These are phyloP conservation scores for Pseudopyricularia javanii DNA, from an alignment of 2,329 filamentous ascomycete genomes.

Conservation along the genomic window DNA sequence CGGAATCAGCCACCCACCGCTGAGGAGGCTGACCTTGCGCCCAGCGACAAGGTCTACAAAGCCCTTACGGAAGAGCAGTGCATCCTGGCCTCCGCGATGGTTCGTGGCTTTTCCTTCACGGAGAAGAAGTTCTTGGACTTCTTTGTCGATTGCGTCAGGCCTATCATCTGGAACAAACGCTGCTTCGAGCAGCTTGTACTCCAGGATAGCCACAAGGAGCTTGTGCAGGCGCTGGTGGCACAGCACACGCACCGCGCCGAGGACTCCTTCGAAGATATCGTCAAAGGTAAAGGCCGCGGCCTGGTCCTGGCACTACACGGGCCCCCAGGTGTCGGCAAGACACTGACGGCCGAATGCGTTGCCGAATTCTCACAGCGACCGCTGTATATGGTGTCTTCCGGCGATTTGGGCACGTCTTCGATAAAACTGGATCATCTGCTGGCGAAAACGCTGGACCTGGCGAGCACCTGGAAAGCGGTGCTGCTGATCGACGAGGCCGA, in stretches of 20 bases:
- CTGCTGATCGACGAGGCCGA: conserved; percentile 20
- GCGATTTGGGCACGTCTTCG: conserved; percentile 9
- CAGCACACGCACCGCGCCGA: conserved; percentile 4
- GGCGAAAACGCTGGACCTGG: conserved; percentile 9
- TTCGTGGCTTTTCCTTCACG: conserved; percentile 12
- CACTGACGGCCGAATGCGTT: conserved; percentile 24
- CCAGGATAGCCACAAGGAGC: conserved; percentile 15
- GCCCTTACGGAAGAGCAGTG: conserved; percentile 9
- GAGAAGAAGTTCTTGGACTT: conserved; percentile 18
- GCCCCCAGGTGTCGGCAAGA: conserved; percentile 22
- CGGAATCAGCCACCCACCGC: conserved; percentile 6
- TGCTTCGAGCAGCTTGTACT: conserved; percentile 19
- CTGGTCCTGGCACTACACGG: conserved; percentile 16
- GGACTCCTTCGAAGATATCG: conserved; percentile 9
- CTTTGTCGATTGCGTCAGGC: conserved; percentile 10
- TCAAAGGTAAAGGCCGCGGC: conserved; percentile 11
- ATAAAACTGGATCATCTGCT: conserved; percentile 23
- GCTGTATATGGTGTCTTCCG: conserved; percentile 20
- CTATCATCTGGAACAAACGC: conserved; percentile 14
- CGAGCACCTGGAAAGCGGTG: conserved; percentile 16
- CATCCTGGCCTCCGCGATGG: conserved; percentile 9
- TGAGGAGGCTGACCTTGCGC: conserved; percentile 10
- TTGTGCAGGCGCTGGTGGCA: conserved; percentile 16
- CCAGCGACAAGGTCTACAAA: conserved; percentile 3
- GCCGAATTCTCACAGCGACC: conserved; percentile 19